A percentile compares a stretch with the other conserved stretches of the same genome.
Conservation (phyloP, 345 rosid genomes). For the Erucastrum elatum region DNA sequence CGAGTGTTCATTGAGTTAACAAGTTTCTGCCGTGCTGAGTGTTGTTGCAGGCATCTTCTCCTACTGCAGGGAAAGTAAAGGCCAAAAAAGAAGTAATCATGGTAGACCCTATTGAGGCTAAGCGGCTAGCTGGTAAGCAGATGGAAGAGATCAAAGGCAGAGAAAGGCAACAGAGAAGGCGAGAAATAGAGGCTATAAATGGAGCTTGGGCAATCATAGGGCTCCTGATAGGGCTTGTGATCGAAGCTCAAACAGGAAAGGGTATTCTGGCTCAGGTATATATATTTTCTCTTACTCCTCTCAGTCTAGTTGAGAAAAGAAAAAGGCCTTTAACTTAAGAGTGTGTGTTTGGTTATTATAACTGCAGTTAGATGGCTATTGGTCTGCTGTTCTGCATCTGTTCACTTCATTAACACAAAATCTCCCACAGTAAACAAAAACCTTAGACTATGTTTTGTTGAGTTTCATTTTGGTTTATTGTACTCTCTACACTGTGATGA, state of each 20-base stretch:
- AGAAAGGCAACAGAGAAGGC: conserved; percentile 68
- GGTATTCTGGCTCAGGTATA: conserved; percentile 66
- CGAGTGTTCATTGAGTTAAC: background rate
- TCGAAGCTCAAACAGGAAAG: conserved; percentile 86
- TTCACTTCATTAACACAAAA: background rate
- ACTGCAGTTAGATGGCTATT: conserved; percentile 74
- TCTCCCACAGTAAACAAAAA: conserved; percentile 10
- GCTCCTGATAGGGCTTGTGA: conserved; percentile 68
- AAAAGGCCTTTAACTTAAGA: conserved; percentile 14
- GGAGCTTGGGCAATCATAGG: conserved; percentile 98
- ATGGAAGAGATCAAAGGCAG: conserved; percentile 62
- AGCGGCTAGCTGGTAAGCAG: conserved; percentile 75
- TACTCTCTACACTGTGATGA: conserved; percentile 4
- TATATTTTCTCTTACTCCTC: background rate
- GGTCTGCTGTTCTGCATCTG: conserved; percentile 41
- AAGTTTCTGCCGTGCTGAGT: background rate
- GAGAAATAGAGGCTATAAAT: conserved; percentile 83
- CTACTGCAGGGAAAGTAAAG: conserved; percentile 45
- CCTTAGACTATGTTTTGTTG: background rate
- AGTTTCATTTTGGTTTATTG: conserved; percentile 1
- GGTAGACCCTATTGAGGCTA: conserved; percentile 96
- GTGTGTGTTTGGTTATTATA: background rate
- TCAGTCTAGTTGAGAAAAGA: background rate
- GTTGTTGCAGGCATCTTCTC: conserved; percentile 43
- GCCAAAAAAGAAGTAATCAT: conserved; percentile 52